Evolutionary conservation across 129 eudicot species (phyloP).

Genomic region (Helichrysum umbraculigerum): DNA sequence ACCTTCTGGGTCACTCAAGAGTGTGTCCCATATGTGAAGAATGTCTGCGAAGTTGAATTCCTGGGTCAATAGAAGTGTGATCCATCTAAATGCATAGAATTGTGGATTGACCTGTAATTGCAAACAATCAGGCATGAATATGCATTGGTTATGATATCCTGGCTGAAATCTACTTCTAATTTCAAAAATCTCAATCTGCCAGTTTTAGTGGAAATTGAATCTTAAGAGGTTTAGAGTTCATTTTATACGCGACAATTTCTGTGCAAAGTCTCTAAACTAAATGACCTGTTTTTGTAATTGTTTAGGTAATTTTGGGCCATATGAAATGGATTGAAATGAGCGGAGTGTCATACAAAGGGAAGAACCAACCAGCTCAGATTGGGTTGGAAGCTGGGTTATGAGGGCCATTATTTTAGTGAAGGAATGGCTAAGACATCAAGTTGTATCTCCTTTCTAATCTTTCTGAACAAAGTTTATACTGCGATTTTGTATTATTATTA

Average conservation of each 20-base stretch:
- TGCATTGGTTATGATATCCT: background rate
- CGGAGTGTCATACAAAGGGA: background rate
- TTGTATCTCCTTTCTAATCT: background rate
- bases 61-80: slow-evolving; percentile 92
- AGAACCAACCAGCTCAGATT: background rate
- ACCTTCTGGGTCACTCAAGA: slow-evolving; percentile 97
- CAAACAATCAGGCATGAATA: slow-evolving; percentile 18
- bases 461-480: background rate
- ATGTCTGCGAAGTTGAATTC: slow-evolving; percentile 87
- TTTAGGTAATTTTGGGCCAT: background rate
- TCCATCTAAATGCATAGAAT: slow-evolving; percentile 98
- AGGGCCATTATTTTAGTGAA: background rate
- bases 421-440: background rate
- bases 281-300: background rate
- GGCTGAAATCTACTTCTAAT: background rate
- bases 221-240: background rate
- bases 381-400: background rate
- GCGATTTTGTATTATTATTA: background rate
- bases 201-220: slow-evolving; percentile 1
- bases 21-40: slow-evolving; percentile 90
- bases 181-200: background rate
- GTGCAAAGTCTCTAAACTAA: no score
- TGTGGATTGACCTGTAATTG: slow-evolving; percentile 92
- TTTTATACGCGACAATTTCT: background rate
- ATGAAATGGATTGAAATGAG: background rate